These are phyloP conservation scores for Trypanosoma lewisi DNA, from an alignment of 208 protist genomes.

Conservation along the genomic window DNA sequence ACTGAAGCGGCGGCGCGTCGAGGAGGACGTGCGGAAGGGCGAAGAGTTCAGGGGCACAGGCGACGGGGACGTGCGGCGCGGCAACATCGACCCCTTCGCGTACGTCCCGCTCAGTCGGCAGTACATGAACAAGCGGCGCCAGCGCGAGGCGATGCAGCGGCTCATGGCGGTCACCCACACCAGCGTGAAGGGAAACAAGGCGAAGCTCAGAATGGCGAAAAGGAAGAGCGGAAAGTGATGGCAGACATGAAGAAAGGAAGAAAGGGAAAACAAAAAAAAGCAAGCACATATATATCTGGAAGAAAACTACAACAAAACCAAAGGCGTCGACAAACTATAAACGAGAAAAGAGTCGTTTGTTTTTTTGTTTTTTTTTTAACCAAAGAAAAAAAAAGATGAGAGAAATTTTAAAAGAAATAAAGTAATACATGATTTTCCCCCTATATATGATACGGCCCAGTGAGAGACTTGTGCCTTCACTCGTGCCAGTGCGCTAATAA, in stretches of 20 bases:
- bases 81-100: slow-evolving; percentile 83
- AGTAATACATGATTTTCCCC: neutral
- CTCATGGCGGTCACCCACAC: slow-evolving; percentile 53
- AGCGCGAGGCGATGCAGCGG: slow-evolving; percentile 76
- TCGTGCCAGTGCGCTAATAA: neutral
- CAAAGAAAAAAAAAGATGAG: neutral
- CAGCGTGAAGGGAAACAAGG: slow-evolving; percentile 83
- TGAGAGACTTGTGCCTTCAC: neutral
- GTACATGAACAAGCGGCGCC: slow-evolving; percentile 89
- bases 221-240: slow-evolving; percentile 23
- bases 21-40: slow-evolving; percentile 85
- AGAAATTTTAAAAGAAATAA: neutral
- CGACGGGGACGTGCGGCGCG: slow-evolving; percentile 81
- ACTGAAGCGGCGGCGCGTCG: slow-evolving; percentile 73
- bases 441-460: too few relatives aligned
- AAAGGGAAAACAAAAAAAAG: neutral
- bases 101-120: slow-evolving; percentile 89
- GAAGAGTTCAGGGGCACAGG: slow-evolving; percentile 82
- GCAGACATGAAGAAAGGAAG: slow-evolving; percentile 2
- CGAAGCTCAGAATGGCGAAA: slow-evolving; percentile 50
- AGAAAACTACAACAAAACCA: slow-evolving; percentile 7
- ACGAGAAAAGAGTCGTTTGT: neutral
- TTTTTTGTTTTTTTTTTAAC: too few relatives aligned
- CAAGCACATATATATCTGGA: neutral
- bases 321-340: neutral